Evolutionary conservation across 306 rosid species (phyloP).

Genomic region (Astragalus membranaceus): DNA sequence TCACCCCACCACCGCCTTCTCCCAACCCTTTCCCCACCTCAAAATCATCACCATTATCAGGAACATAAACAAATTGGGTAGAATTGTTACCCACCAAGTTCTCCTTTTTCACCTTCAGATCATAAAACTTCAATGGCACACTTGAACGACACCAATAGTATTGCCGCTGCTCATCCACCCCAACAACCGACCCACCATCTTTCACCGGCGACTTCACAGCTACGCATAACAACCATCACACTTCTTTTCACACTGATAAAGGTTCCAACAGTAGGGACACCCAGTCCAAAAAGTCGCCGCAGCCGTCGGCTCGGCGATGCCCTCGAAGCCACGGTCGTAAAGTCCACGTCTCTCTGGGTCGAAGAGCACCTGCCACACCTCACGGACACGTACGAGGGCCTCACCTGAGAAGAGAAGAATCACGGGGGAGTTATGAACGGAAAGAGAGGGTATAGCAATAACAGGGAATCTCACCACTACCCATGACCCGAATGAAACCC

Average conservation of each 20-base stretch:
- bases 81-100: not conserved
- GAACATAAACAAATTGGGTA: not conserved
- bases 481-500: too few species aligned
- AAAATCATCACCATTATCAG: conserved; percentile 19
- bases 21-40: not conserved
- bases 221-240: conserved; percentile 46
- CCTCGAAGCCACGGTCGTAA: conserved; percentile 17
- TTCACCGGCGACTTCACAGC: conserved; percentile 39
- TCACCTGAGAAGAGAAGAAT: conserved; percentile 36
- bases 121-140: conserved; percentile 30
- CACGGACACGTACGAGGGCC: conserved; percentile 33
- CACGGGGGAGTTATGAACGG: too few species aligned
- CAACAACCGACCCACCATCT: conserved; percentile 19
- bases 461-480: too few species aligned
- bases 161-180: conserved; percentile 33
- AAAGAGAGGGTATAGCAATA: too few species aligned
- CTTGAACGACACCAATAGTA: conserved; percentile 33
- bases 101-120: not conserved
- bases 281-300: conserved; percentile 57
- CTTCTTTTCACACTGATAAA: conserved; percentile 44
- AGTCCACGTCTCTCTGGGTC: conserved; percentile 29
- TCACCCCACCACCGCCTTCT: not conserved
- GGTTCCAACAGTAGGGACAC: conserved; percentile 64
- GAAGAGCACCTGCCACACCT: conserved; percentile 53
- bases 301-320: not conserved